A percentile compares a stretch with the other conserved stretches of the same genome.
phyloP scores from a whole-genome alignment of 2,329 filamentous ascomycete species.

The Xylariomycetidae sp. region DNA sequence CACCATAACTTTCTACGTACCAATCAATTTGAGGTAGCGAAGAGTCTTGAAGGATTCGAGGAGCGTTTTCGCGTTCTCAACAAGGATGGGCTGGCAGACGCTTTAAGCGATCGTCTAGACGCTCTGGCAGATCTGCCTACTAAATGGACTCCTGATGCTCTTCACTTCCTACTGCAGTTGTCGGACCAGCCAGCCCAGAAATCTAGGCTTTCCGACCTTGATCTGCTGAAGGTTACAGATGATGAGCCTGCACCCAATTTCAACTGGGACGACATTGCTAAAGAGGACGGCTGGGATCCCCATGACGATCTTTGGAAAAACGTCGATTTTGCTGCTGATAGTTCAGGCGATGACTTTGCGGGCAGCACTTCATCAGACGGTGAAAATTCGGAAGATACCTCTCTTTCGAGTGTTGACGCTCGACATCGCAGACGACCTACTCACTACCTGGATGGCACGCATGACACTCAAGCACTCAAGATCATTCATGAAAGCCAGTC shows the following conservation, averaged over 20 bases:
- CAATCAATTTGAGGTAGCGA: conserved; percentile 70
- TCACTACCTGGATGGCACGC: conserved; percentile 32
- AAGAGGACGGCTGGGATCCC: conserved; percentile 67
- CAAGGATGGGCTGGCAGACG: conserved; percentile 74
- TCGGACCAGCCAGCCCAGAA: conserved; percentile 75
- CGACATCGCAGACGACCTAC: conserved; percentile 21
- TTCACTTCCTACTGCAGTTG: conserved; percentile 74
- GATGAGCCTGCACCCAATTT: conserved; percentile 45
- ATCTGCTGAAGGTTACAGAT: conserved; percentile 43
- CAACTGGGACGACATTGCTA: conserved; percentile 75
- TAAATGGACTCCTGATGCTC: conserved; percentile 72
- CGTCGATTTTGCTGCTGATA: conserved; percentile 60
- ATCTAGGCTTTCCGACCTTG: conserved; percentile 60
- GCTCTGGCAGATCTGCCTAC: conserved; percentile 49
- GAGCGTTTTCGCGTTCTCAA: conserved; percentile 82
- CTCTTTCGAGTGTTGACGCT: conserved; percentile 27
- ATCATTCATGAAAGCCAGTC: conserved; percentile 38
- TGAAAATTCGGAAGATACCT: conserved; percentile 31
- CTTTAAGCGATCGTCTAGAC: conserved; percentile 53
- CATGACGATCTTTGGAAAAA: conserved; percentile 67
- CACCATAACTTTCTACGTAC: conserved; percentile 58
- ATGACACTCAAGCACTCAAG: conserved; percentile 31
- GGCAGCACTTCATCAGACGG: conserved; percentile 33
- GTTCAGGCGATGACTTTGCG: conserved; percentile 55
- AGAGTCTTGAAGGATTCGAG: conserved; percentile 65